Base-by-base conservation (phyloP, 2,329 filamentous ascomycete species). In the Pseudofabraea citricarpa region DNA sequence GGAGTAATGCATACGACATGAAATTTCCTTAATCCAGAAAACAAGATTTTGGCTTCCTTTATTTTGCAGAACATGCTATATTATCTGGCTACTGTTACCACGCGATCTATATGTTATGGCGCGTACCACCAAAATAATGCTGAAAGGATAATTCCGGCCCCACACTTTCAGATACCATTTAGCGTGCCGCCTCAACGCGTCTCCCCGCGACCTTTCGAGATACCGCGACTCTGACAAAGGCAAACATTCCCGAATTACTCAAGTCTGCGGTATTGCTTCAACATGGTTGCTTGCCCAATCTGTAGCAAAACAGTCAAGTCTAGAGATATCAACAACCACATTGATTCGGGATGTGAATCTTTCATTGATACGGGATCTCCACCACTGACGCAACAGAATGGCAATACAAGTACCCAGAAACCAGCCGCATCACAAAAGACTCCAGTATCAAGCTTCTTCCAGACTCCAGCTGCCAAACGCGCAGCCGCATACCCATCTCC, bases 271-370 rank as follows among this genome's bases (percentile, higher is more conserved):
- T 16, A 8, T 32, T 37, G 35, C 35, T 22, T 37, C 29, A 52
- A 36, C 6, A 63, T 63, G 60, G 86, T 94, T 54, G 77, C 80
- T 56, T 95, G 90, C 61, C 90, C 90, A 13, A 87, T 90, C 53
- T 95, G 90, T 70, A 74, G 78, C 59, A 84, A 85, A 56, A 71
- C 74, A 44, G 87, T 93, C 56, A 83, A 79, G 52, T 69, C 83
- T 52, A 69, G 71, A 58, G 78, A 85, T 53, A 97, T 97, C 72
- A 97, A 97, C 67, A 75, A 75, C 54, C 91, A 97, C 65, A 81
- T 97, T 60, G 93, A 97, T 68, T 91, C 88, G 22, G 78, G 77
- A 51, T 97, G 91, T 69, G 65, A 77, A 47, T 73, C 71, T 26
- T 83, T 83, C 60, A 63, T 93, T 50, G 69, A 85, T 60, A 56